Percentiles rank a stretch among this genome's conserved stretches.
phyloP scores from a whole-genome alignment of 2,329 filamentous ascomycete genomes.

The Aspergillus tamarii region DNA sequence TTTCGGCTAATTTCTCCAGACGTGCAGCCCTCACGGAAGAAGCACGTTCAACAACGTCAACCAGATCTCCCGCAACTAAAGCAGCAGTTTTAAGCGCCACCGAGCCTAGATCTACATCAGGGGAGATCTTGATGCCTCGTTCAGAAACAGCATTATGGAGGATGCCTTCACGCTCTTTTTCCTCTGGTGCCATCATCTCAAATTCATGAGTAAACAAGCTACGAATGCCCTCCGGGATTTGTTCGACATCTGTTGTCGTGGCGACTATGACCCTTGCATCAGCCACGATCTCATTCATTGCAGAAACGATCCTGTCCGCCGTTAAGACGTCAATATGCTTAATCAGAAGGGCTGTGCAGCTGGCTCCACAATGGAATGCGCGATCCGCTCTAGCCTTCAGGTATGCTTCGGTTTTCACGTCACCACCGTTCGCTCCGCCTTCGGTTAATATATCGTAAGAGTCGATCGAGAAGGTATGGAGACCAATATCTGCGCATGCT shows the following conservation, averaged over 20 bases:
- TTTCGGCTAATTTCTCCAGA: constrained; percentile 69
- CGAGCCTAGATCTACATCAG: constrained; percentile 79
- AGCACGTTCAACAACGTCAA: constrained; percentile 92
- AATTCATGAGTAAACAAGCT: constrained; percentile 94
- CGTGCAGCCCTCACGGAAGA: constrained; percentile 75
- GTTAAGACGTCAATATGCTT: constrained; percentile 89
- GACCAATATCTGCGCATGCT: constrained; percentile 83
- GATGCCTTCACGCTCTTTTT: constrained; percentile 87
- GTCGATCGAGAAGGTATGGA: constrained; percentile 87
- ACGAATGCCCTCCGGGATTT: constrained; percentile 85
- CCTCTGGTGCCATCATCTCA: constrained; percentile 89
- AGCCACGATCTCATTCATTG: constrained; percentile 80
- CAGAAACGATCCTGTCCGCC: constrained; percentile 84
- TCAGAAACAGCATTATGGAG: constrained; percentile 77
- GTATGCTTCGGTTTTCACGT: constrained; percentile 92
- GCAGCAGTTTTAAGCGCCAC: constrained; percentile 95
- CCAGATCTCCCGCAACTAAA: constrained; percentile 88
- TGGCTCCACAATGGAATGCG: constrained; percentile 82
- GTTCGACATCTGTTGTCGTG: constrained; percentile 93
- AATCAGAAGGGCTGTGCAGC: constrained; percentile 82
- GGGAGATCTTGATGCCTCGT: constrained; percentile 74
- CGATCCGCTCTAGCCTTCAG: constrained; percentile 85
- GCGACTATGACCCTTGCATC: constrained; percentile 83
- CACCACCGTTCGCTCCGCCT: constrained; percentile 79
- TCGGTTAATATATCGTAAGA: constrained; percentile 95